A percentile compares a stretch with the other conserved stretches of the same genome.
These are phyloP conservation scores for Oenanthe javanica DNA, from an alignment of 140 eudicot species.

Conservation along the genomic window DNA sequence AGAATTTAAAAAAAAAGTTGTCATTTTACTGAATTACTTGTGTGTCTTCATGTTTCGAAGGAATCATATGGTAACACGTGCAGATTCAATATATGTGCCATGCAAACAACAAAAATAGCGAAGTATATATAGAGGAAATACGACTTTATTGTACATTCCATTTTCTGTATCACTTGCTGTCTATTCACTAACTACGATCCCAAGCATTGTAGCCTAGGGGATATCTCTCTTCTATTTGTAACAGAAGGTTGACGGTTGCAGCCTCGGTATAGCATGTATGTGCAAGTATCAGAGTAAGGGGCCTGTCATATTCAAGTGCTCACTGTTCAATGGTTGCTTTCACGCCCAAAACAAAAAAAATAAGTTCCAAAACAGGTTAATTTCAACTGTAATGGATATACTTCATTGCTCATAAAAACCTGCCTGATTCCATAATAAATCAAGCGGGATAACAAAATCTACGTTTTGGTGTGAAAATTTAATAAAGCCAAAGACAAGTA, in stretches of 20 bases:
- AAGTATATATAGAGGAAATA: neutral
- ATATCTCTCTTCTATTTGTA: neutral
- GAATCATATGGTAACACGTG: conserved; percentile 19
- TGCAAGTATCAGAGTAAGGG: neutral
- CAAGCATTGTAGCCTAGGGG: neutral
- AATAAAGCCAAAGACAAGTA: conserved; percentile 41
- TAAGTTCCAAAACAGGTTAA: neutral
- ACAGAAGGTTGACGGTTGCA: neutral
- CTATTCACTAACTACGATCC: neutral
- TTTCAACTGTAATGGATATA: neutral
- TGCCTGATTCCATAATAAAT: neutral
- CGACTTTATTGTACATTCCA: neutral
- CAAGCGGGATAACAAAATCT: neutral
- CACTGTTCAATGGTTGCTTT: neutral
- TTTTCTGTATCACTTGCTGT: neutral
- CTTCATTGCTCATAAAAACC: neutral
- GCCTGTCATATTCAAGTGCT: neutral
- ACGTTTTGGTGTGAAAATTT: conserved; percentile 14
- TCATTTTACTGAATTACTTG: neutral
- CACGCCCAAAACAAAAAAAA: neutral
- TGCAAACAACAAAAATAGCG: neutral
- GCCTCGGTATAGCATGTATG: neutral
- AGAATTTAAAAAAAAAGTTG: neutral
- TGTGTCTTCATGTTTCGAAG: neutral
- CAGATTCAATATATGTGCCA: conserved; percentile 24